A percentile compares a stretch with the other conserved stretches of the same genome.
phyloP scores from a whole-genome alignment of 2,329 filamentous ascomycete species.

The Dactylellina parvicollis region DNA sequence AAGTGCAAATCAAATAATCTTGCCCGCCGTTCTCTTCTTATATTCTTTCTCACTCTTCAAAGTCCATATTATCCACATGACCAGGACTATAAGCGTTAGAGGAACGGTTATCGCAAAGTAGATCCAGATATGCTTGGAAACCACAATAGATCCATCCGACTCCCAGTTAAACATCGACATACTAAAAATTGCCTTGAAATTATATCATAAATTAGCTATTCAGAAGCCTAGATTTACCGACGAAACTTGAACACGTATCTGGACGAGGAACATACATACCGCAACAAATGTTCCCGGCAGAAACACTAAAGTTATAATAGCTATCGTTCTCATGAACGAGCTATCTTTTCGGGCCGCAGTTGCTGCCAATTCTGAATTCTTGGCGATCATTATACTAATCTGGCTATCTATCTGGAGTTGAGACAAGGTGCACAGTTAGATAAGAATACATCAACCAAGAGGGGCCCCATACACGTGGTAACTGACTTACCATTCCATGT shows the following conservation, averaged over 20 bases:
- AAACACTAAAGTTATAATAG: slow-evolving; percentile 42
- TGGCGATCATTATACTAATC: slow-evolving; percentile 46
- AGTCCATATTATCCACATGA: slow-evolving; percentile 38
- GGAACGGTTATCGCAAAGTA: slow-evolving; percentile 38
- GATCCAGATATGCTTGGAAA: slow-evolving; percentile 39
- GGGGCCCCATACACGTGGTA: no score
- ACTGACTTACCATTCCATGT: slow-evolving; percentile 35
- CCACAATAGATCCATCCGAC: slow-evolving; percentile 26
- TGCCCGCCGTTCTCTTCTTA: slow-evolving; percentile 5
- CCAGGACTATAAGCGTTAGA: slow-evolving; percentile 7
- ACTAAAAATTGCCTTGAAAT: slow-evolving; percentile 36
- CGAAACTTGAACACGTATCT: not conserved
- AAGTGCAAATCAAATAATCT: slow-evolving; percentile 11
- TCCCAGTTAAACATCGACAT: slow-evolving; percentile 52
- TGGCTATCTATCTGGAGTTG: slow-evolving; percentile 33
- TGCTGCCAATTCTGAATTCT: slow-evolving; percentile 31
- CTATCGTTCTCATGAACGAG: slow-evolving; percentile 45
- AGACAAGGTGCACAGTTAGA: not conserved
- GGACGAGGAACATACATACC: slow-evolving; percentile 22
- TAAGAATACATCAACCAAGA: not conserved
- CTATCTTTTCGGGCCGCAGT: slow-evolving; percentile 38
- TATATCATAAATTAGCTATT: not conserved
- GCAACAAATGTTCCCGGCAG: slow-evolving; percentile 42
- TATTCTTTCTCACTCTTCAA: slow-evolving; percentile 30
- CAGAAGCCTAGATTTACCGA: not conserved